Evolutionary conservation across 257 asterid species (phyloP), one percentile per base, ranked within the genome.

Genomic region (Vinca minor): DNA sequence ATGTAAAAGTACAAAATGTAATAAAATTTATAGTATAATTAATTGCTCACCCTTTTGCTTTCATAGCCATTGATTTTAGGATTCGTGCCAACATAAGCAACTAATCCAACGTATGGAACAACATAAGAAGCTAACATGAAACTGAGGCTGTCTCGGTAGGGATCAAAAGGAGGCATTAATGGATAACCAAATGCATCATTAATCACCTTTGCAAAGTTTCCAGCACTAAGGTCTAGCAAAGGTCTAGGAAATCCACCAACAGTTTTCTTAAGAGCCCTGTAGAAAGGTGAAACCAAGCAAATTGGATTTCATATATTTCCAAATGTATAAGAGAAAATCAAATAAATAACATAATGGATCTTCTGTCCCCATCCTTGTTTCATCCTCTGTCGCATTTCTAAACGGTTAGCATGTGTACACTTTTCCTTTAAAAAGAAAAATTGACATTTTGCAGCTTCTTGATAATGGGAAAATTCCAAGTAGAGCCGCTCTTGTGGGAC

Each of bases 241-340:
- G 89, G 86, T 64, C 86, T 72, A 12, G 82, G 78, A 48, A 83
- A 69, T 28, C 73, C 75, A 36, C 89, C 81, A 4, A 81, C 78
- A 0, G 79, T 74, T 29, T 64, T 58, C 41, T 66, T 72, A 14
- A 83, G 44, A 2, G 82, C 83, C 71, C 86, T 80, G 71, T 59
- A 36, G 20, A 48, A 5, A 20, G 8, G 0, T n/a, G 29, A 4
- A 48, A 47, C 3, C 0, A 55, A 15, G 5, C 6, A 44, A 3
- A 44, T 12, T 41, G 0, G 7, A 54, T 26, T 4, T 34, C 4
- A n/a, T n/a, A n/a, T 47, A 18, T 4, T 1, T 5, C 7, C 10
- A 18, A 18, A 46, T 2, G 1, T n/a, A 18, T 6, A 5, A 6
- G 25, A 18, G 3, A 46, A 44, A 44, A 5, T 46, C 25, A 46